Base-by-base conservation (phyloP, 2,329 filamentous ascomycete species). In the Epichloe brachyelytri region DNA sequence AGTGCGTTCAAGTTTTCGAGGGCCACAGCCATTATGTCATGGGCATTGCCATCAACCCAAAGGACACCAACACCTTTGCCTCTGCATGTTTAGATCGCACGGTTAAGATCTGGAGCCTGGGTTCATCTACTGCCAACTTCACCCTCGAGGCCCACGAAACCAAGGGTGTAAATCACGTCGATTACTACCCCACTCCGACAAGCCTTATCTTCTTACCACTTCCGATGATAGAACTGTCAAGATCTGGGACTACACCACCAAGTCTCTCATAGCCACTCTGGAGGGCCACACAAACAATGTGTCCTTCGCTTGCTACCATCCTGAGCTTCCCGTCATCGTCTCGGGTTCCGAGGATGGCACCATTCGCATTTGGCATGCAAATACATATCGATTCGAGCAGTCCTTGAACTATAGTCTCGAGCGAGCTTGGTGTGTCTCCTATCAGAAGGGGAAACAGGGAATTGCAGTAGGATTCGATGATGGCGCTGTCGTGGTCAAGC, bases 201-300 rank as follows among this genome's bases (percentile, higher is more conserved):
- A 85, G 67, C 82, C 82, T 26, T 97, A 98, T 64, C 83, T 98
- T 44, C 83, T 98, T 56, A 98, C 93, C 22, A 96, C 91, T 14
- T 95, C 89, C 7, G 93, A 98, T 66, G 93, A 97, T 69, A 83
- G 88, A 61, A 97, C 91, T 1, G 88, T 97, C 61, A 97, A 97
- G 76, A 82, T 98, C 51, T 98, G 93, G 91, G 93, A 98, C 66
- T 97, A 98, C 74, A 97, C 91, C 12, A 97, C 90, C 46, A 98
- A 98, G 72, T 93, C 89, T 12, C 76, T 97, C 57, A 96, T 97
- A 64, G 93, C 93, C 33, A 97, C 91, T 3, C 77, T 98, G 46
- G 93, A 98, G 68, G 93, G 93, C 30, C 93, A 98, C 68, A 95
- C 89, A 33, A 95, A 90, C 69, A 98, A 98, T 63, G 93, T 98